Evolutionary conservation across 2,329 filamentous ascomycete species (phyloP).

Genomic region (Sclerotinia subarctica): DNA sequence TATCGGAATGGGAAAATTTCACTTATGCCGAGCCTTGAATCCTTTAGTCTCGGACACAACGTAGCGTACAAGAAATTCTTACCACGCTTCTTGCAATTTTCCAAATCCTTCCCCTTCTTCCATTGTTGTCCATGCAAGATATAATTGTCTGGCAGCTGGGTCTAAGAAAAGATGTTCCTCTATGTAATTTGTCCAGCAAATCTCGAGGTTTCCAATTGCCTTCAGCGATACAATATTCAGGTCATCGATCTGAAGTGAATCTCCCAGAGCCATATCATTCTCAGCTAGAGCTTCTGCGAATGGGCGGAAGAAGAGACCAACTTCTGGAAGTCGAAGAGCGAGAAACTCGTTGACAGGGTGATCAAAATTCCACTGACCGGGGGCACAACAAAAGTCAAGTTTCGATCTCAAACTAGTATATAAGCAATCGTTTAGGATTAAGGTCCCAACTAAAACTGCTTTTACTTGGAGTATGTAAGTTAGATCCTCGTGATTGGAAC

Average conservation of each 20-base stretch:
- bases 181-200: neutral
- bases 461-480: no score
- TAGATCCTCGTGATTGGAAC: no score
- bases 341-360: neutral
- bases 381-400: no score
- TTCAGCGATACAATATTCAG: neutral
- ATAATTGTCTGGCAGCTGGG: neutral
- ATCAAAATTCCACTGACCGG: no score
- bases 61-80: neutral
- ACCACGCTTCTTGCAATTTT: neutral
- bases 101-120: neutral
- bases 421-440: no score
- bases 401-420: no score
- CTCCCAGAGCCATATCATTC: neutral
- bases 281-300: no score
- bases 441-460: no score
- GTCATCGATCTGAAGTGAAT: neutral
- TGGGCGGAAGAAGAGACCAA: neutral
- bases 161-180: neutral
- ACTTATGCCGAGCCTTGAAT: no score
- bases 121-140: neutral
- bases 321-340: neutral
- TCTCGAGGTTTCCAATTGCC: neutral
- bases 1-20: no score
- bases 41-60: no score